A percentile compares a stretch with the other conserved stretches of the same genome.
phyloP scores from a whole-genome alignment of 2,329 filamentous ascomycete species.

The Fonsecaea pedrosoi region DNA sequence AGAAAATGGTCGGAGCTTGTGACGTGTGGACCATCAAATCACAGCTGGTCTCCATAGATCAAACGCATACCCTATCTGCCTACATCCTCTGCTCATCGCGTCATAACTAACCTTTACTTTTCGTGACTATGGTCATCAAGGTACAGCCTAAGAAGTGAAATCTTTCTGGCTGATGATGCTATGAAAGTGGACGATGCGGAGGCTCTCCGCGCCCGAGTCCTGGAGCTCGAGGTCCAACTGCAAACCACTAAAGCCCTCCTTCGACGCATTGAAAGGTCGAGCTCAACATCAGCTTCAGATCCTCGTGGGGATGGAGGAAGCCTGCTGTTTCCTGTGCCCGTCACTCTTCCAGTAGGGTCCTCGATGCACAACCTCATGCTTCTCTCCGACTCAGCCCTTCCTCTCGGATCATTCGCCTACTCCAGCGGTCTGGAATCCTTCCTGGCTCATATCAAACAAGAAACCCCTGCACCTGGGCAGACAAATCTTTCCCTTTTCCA shows the following conservation, averaged over 20 bases:
- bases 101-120: background rate
- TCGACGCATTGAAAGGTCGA: conserved; percentile 20
- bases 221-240: conserved; percentile 57
- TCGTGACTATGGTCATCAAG: background rate
- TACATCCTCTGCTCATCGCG: background rate
- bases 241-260: conserved; percentile 52
- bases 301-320: background rate
- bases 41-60: conserved; percentile 9
- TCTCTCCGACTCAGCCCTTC: conserved; percentile 68
- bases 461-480: conserved; percentile 40
- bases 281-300: conserved; percentile 8
- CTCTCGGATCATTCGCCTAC: conserved; percentile 70
- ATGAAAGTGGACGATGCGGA: conserved; percentile 35
- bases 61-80: background rate
- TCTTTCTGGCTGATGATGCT: background rate
- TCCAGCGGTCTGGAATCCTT: conserved; percentile 70
- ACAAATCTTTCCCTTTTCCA: conserved; percentile 55
- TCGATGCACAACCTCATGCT: conserved; percentile 56
- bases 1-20: conserved; percentile 3
- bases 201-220: conserved; percentile 44
- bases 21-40: background rate
- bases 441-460: conserved; percentile 61
- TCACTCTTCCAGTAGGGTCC: conserved; percentile 33
- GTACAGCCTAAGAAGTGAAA: background rate
- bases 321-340: conserved; percentile 5